Evolutionary conservation across 345 rosid species (phyloP), one percentile per base, ranked within the genome.

Genomic region (Citrus hindsii): DNA sequence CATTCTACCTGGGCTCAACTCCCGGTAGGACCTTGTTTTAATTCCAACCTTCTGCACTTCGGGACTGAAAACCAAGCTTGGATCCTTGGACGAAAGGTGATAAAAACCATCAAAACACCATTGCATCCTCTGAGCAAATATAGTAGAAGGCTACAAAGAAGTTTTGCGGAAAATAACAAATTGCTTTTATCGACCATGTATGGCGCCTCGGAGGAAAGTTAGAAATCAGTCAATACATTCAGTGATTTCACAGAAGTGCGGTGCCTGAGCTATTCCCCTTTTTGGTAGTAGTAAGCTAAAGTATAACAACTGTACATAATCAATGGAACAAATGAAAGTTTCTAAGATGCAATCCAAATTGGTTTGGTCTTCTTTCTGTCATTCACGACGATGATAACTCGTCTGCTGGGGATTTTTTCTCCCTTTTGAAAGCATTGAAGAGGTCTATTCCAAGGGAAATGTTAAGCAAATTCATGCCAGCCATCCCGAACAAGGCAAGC

Each of bases 1-100:
- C 92, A 89, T 90, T 90, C 95, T 90, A 90, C 95, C 94, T 87
- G 97, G 93, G 92, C 89, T 92, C 93, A 90, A 94, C 90, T 92
- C 93, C 92, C 93, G 9, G 24, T 13, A 13, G 51, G 51, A 13
- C 51, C 18, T 46, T 46, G 51, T 46, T 46, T 46, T 46, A 46
- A 46, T 12, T 46, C 18, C 51, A 13, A 13, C 51, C 51, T 12
- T 46, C 51, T 3, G 51, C 5, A 3, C 51, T 46, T 46, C 51
- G 18, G 18, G 16, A 46, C 51, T 13, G 18, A 46, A 46, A 13
- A 13, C 16, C 51, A 12, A 46, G 51, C 51, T 46, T 13, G 51
- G 51, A 46, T 8, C 61, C n/a, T n/a, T 0, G 61, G 24, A 56
- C 25, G 9, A 56, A 3, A 56, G 61, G 61, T 22, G 2, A 7